Evolutionary conservation across 2,329 filamentous ascomycete genomes (phyloP).

Genomic region (Fusarium mangiferae): DNA sequence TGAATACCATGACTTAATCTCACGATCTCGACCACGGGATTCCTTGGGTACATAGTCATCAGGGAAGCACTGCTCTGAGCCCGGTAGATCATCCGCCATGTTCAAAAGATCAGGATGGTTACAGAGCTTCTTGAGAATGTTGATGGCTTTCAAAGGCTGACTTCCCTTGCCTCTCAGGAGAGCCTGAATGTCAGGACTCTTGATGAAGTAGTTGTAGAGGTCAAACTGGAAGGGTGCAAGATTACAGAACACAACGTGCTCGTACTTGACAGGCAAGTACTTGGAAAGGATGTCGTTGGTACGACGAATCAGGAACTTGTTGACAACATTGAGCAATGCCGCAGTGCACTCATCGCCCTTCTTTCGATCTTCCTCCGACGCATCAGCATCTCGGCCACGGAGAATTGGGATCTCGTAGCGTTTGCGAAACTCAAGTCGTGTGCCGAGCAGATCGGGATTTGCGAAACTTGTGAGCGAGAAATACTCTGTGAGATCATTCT

Average conservation of each 20-base stretch:
- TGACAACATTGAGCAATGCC: constrained; percentile 86
- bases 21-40: constrained; percentile 85
- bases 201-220: constrained; percentile 97
- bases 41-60: constrained; percentile 92
- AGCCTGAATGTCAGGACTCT: constrained; percentile 92
- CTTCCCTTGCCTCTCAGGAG: constrained; percentile 93
- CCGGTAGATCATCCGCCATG: constrained; percentile 83
- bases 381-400: constrained; percentile 88
- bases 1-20: constrained; percentile 94
- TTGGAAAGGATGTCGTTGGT: constrained; percentile 99
- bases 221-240: constrained; percentile 91
- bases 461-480: constrained; percentile 96
- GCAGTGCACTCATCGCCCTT: constrained; percentile 84
- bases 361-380: constrained; percentile 82
- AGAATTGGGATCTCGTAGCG: constrained; percentile 93
- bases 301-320: constrained; percentile 97
- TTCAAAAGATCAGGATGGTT: constrained; percentile 96
- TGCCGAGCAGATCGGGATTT: constrained; percentile 91
- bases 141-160: constrained; percentile 95
- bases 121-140: constrained; percentile 96
- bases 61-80: constrained; percentile 83
- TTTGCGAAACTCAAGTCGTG: constrained; percentile 90
- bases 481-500: constrained; percentile 98
- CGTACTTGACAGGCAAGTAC: constrained; percentile 97
- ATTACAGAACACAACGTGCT: constrained; percentile 98